These are phyloP conservation scores for Citrullus colocynthis DNA, from an alignment of 306 rosid genomes.

Conservation along the genomic window DNA sequence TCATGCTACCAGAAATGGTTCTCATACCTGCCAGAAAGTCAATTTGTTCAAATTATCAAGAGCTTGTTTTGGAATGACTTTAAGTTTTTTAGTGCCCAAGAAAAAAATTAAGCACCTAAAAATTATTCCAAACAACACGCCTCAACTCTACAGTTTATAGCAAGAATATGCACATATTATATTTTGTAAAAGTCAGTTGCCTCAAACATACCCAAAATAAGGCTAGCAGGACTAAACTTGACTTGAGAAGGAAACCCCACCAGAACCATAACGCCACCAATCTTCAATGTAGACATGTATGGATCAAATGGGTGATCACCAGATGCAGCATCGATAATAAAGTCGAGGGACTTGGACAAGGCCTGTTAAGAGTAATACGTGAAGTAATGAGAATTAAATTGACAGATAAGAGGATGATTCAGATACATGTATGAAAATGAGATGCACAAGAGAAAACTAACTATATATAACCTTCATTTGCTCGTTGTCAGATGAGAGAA, in stretches of 20 bases:
- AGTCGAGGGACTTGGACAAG: slow-evolving; percentile 53
- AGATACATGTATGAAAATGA: not conserved
- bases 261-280: slow-evolving; percentile 39
- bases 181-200: not conserved
- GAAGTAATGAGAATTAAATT: slow-evolving; percentile 5
- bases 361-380: slow-evolving; percentile 27
- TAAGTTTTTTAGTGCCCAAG: too few relatives aligned
- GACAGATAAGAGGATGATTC: not conserved
- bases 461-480: slow-evolving; percentile 44
- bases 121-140: too few relatives aligned
- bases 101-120: too few relatives aligned
- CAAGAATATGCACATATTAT: not conserved
- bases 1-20: slow-evolving; percentile 44
- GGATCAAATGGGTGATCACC: slow-evolving; percentile 87
- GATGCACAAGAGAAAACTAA: slow-evolving; percentile 3
- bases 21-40: slow-evolving; percentile 35
- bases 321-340: slow-evolving; percentile 65
- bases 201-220: slow-evolving; percentile 36
- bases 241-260: slow-evolving; percentile 75
- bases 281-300: slow-evolving; percentile 61
- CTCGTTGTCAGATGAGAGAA: slow-evolving; percentile 56
- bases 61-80: too few relatives aligned
- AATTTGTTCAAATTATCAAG: not conserved
- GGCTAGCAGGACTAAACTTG: slow-evolving; percentile 58
- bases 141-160: not conserved